Base-by-base conservation (phyloP, 108 stramenopile species). In the Cyclotella atomus region DNA sequence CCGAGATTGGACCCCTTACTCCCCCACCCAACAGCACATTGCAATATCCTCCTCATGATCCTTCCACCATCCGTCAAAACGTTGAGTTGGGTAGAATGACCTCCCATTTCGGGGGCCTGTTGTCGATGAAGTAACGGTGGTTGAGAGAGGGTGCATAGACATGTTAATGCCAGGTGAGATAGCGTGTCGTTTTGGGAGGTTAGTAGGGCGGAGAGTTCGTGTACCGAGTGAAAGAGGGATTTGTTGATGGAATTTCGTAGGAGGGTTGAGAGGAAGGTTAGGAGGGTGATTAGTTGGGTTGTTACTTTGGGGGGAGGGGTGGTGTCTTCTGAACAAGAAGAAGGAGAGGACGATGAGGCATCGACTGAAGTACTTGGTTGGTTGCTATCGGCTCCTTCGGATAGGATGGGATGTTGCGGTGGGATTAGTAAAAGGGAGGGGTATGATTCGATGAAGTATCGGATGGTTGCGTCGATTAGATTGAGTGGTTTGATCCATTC, bases 91-190 rank as follows among this genome's bases (percentile, higher is more conserved):
- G 93, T 89, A 30, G 84, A 74, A 55, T 95, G 95, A 34, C 76
- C 66, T 25, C 83, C 77, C 60, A 77, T 63, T 72, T 97, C 93
- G 17, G 93, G 94, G 15, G 83, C 87, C 80, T 94, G 92, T 53
- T 96, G 95, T 56, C 91, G 76, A 77, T 97, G 95, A 27, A 95
- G 52, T 45, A 84, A 52, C 14, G 96, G 95, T 15, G 95, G 95
- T 46, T 85, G 66, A 6, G 91, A 79, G 29, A 97, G 79, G 38
- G 70, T 68, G 35, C 76, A 70, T 8, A 97, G 72, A 14, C 79
- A 84, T 41, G 83, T 77, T 8, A 94, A 35, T 27, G 94, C 90
- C 17, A 65, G 55, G 27, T 76, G 59, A 23, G 88, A 81, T 50
- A 92, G 76, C 2, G 64, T 57, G 57, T 96, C 95, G 60, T 93